Conservation (phyloP, 208 protist species). For the Acanthamoeba royreba region DNA sequence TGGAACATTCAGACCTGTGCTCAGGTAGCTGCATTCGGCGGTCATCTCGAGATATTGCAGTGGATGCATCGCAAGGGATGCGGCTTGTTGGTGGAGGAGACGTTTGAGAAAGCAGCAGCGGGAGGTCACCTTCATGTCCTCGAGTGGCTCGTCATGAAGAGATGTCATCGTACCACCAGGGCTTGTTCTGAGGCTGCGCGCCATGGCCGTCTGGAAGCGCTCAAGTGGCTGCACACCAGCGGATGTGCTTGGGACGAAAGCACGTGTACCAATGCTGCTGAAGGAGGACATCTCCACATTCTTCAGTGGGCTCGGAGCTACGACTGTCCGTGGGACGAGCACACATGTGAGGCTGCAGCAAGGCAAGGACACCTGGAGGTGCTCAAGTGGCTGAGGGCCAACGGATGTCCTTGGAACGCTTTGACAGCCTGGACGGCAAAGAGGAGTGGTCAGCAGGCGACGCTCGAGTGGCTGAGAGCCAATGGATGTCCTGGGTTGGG, state of each 20-base stretch:
- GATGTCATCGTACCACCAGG: not conserved
- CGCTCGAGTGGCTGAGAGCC: too few species aligned
- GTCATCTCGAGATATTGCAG: not conserved
- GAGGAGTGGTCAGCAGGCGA: too few species aligned
- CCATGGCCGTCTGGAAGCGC: not conserved
- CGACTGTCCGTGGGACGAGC: not conserved
- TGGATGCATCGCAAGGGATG: not conserved
- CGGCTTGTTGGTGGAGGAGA: not conserved
- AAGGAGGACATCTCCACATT: constrained; percentile 10
- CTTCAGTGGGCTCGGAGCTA: not conserved
- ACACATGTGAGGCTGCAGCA: not conserved
- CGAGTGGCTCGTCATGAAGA: not conserved
- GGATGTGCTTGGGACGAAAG: not conserved
- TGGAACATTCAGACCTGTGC: not conserved
- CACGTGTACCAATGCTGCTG: not conserved
- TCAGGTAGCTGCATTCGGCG: not conserved
- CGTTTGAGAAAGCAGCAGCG: not conserved
- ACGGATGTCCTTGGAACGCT: not conserved
- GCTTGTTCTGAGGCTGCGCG: not conserved
- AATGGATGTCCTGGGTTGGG: too few species aligned
- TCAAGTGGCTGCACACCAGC: not conserved
- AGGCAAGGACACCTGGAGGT: not conserved
- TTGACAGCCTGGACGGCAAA: too few species aligned
- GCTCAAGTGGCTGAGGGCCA: not conserved
- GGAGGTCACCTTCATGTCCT: not conserved